Evolutionary conservation across 2,329 filamentous ascomycete species (phyloP).

Genomic region (Fonsecaea pugnacius): DNA sequence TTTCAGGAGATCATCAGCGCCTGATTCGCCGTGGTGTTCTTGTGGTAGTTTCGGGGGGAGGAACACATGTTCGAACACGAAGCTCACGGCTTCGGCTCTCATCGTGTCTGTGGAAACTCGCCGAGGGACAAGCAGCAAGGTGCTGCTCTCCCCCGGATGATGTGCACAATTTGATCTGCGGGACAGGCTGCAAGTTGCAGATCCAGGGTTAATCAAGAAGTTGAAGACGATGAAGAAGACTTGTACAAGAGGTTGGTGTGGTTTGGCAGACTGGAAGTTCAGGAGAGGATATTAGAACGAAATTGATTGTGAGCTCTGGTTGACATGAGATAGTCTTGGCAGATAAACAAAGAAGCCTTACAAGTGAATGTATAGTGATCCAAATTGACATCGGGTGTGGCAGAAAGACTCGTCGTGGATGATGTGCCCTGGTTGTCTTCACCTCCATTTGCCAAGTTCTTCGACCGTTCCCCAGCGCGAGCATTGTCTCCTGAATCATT

Average conservation of each 20-base stretch:
- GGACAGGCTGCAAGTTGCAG: not conserved
- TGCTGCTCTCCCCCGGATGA: constrained; percentile 5
- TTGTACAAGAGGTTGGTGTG: not conserved
- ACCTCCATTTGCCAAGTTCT: not conserved
- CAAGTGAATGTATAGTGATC: constrained; percentile 18
- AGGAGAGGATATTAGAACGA: not conserved
- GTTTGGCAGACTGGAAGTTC: not conserved
- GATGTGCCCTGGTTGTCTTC: not conserved
- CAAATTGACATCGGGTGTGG: constrained; percentile 2
- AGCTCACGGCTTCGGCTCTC: constrained; percentile 31
- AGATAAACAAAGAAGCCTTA: constrained; percentile 1
- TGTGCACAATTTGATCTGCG: not conserved
- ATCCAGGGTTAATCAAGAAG: not conserved
- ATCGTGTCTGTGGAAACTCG: constrained; percentile 1
- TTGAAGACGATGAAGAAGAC: not conserved
- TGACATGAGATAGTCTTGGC: constrained; percentile 2
- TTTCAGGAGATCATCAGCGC: constrained; percentile 20
- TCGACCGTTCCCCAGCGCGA: not conserved
- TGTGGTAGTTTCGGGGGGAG: constrained; percentile 56
- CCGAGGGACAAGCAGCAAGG: constrained; percentile 9
- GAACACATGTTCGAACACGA: constrained; percentile 54
- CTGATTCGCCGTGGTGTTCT: constrained; percentile 40
- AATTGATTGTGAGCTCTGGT: not conserved
- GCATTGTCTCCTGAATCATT: not conserved
- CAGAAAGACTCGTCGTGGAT: not conserved